Evolutionary conservation across 768 basidiomycete genomes (phyloP).

Genomic region (Zangia roseola): DNA sequence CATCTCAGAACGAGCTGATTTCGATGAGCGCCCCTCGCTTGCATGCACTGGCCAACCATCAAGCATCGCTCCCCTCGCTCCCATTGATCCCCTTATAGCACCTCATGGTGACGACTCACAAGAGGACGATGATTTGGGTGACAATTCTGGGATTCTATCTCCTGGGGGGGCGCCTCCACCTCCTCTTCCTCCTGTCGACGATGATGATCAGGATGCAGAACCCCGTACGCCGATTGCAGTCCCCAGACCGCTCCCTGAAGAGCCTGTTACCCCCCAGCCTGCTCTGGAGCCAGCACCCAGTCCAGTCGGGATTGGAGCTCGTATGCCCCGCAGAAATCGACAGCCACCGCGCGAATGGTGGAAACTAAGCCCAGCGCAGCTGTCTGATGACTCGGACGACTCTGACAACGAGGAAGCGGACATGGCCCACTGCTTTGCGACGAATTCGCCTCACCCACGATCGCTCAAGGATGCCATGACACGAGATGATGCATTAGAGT

Average conservation of each 20-base stretch:
- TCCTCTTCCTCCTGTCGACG: too few species aligned
- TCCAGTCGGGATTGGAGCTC: slow-evolving; percentile 1
- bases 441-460: neutral
- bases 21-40: slow-evolving; percentile 30
- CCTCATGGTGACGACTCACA: too few species aligned
- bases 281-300: neutral
- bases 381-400: neutral
- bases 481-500: neutral
- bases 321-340: neutral
- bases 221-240: neutral
- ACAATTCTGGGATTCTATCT: neutral
- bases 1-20: slow-evolving; percentile 31
- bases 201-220: neutral
- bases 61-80: too few species aligned
- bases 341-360: neutral
- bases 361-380: neutral
- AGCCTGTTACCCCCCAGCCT: neutral
- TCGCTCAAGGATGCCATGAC: neutral
- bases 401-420: neutral
- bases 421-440: neutral
- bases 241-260: too few species aligned
- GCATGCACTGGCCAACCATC: too few species aligned
- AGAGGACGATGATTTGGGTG: too few species aligned
- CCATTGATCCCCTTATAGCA: too few species aligned
- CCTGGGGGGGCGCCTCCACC: neutral